Percentiles rank a stretch among this genome's conserved stretches.
Conservation (phyloP, 805 yeast species). For the Starmerella roubikii region DNA sequence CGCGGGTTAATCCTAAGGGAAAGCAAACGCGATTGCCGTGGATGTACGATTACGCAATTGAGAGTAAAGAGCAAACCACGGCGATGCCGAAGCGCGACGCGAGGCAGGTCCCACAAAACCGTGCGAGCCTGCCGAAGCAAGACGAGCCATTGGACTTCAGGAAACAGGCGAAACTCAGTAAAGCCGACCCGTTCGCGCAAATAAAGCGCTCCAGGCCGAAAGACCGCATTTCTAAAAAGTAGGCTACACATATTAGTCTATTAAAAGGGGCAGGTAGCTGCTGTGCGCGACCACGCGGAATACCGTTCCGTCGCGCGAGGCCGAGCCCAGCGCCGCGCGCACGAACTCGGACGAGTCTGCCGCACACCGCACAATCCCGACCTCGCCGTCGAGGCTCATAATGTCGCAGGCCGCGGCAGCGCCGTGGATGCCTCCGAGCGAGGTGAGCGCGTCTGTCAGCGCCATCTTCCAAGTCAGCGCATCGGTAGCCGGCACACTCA, state of each 20-base stretch:
- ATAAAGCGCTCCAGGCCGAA: no score
- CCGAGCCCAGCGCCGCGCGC: slow-evolving; percentile 10
- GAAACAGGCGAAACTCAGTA: no score
- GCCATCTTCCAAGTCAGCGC: slow-evolving; percentile 24
- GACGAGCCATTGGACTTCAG: no score
- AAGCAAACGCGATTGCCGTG: no score
- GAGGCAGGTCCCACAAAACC: no score
- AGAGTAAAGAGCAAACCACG: no score
- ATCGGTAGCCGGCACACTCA: slow-evolving; percentile 19
- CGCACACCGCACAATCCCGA: slow-evolving; percentile 16
- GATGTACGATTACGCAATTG: no score
- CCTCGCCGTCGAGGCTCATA: slow-evolving; percentile 7
- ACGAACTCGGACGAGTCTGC: slow-evolving; percentile 7
- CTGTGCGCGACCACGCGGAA: slow-evolving; percentile 6
- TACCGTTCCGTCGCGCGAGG: slow-evolving; percentile 2
- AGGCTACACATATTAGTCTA: slow-evolving; percentile 4
- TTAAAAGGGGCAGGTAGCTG: slow-evolving; percentile 8
- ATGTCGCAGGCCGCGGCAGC: slow-evolving; percentile 24
- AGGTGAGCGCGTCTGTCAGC: slow-evolving; percentile 16
- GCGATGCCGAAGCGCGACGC: no score
- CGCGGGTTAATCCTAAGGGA: not conserved
- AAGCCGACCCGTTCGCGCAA: no score
- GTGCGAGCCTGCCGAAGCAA: no score
- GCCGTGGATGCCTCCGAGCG: slow-evolving; percentile 24
- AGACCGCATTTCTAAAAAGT: no score